Evolutionary conservation across 805 yeast species (phyloP).

Genomic region (Saturnispora gosingensis): DNA sequence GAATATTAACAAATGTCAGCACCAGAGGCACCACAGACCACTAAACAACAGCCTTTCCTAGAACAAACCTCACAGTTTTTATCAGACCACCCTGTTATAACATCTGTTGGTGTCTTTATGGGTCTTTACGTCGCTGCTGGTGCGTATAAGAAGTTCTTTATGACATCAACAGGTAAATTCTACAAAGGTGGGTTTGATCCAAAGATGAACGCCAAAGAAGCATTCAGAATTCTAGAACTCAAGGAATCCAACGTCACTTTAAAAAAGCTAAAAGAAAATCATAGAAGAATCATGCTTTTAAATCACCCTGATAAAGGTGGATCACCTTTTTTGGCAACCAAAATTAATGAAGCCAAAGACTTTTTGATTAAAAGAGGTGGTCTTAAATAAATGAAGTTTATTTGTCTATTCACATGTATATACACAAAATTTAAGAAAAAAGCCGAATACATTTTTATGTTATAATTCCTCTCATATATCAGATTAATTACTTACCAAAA

Average conservation of each 20-base stretch:
- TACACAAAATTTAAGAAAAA: slow-evolving; percentile 1
- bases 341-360: slow-evolving; percentile 88
- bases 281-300: slow-evolving; percentile 73
- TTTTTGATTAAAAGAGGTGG: slow-evolving; percentile 60
- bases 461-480: background rate
- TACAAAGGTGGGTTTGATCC: slow-evolving; percentile 82
- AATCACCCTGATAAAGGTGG: slow-evolving; percentile 97
- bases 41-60: background rate
- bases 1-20: background rate
- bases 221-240: slow-evolving; percentile 71
- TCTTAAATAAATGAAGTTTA: slow-evolving; percentile 17
- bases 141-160: slow-evolving; percentile 51
- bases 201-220: slow-evolving; percentile 88
- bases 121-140: slow-evolving; percentile 60
- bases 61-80: slow-evolving; percentile 49
- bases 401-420: slow-evolving; percentile 5
- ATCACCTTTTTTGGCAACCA: slow-evolving; percentile 78
- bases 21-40: background rate
- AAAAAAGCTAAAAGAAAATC: slow-evolving; percentile 65
- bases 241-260: slow-evolving; percentile 55
- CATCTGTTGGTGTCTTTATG: slow-evolving; percentile 62
- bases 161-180: slow-evolving; percentile 59
- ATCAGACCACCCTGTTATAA: slow-evolving; percentile 69
- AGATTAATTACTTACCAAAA: slow-evolving; percentile 17
- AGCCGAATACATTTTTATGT: background rate